Evolutionary conservation across 805 yeast genomes (phyloP).

Genomic region (Candida koratica): DNA sequence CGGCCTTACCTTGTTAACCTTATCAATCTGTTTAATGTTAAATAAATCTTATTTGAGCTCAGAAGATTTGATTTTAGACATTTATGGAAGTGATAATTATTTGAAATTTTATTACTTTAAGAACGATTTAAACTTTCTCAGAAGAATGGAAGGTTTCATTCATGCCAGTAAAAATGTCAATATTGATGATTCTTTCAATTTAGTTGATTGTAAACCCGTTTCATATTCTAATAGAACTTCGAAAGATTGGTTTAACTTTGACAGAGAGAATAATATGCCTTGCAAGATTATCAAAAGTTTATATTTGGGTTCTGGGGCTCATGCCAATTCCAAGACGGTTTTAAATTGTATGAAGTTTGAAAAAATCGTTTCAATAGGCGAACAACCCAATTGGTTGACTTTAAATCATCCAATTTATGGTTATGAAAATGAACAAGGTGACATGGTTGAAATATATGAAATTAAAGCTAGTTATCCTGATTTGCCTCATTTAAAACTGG

Average conservation of each 20-base stretch:
- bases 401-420: conserved; percentile 17
- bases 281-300: conserved; percentile 26
- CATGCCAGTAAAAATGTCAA: conserved; percentile 10
- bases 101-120: conserved; percentile 29
- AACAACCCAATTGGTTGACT: conserved; percentile 31
- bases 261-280: conserved; percentile 35
- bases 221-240: not conserved
- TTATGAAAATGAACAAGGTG: conserved; percentile 18
- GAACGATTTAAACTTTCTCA: conserved; percentile 27
- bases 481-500: conserved; percentile 13
- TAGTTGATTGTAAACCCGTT: conserved; percentile 11
- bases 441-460: conserved; percentile 13
- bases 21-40: conserved; percentile 17
- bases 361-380: conserved; percentile 33
- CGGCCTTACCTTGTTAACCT: conserved; percentile 26
- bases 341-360: conserved; percentile 22
- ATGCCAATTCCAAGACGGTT: conserved; percentile 31
- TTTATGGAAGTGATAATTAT: conserved; percentile 13
- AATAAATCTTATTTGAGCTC: conserved; percentile 9
- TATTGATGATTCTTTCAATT: conserved; percentile 5
- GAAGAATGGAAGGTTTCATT: conserved; percentile 28
- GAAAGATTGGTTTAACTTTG: conserved; percentile 32
- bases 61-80: conserved; percentile 25
- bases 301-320: conserved; percentile 31
- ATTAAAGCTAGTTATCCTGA: conserved; percentile 8